Evolutionary conservation across 2,329 filamentous ascomycete genomes (phyloP).

Genomic region (Aspergillus sp.): DNA sequence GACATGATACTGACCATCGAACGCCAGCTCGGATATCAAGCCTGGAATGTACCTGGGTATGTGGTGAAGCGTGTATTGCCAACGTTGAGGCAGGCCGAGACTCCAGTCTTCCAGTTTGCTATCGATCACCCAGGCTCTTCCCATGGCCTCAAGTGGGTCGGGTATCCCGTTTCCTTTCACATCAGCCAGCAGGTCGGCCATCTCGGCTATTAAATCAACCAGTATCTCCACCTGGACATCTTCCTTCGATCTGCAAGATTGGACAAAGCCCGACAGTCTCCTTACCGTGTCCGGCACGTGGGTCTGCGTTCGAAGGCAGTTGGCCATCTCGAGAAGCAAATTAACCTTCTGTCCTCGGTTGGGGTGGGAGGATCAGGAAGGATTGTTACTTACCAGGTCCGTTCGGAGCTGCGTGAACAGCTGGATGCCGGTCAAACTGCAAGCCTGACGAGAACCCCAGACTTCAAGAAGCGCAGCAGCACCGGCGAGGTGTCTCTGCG

Average conservation of each 20-base stretch:
- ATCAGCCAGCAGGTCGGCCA: slow-evolving; percentile 4
- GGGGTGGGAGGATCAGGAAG: no score
- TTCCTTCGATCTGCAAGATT: not conserved
- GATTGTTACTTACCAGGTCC: not conserved
- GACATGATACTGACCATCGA: slow-evolving; percentile 2
- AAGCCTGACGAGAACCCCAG: slow-evolving; percentile 2
- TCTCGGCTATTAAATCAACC: slow-evolving; percentile 1
- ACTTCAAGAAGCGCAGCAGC: slow-evolving; percentile 4
- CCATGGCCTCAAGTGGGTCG: slow-evolving; percentile 2
- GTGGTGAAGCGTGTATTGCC: not conserved
- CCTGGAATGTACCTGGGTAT: not conserved
- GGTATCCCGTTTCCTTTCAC: slow-evolving; percentile 4
- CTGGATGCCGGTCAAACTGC: slow-evolving; percentile 2
- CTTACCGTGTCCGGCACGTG: slow-evolving; percentile 1
- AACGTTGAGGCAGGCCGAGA: not conserved
- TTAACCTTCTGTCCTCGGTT: not conserved
- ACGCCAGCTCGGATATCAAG: not conserved
- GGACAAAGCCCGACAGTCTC: not conserved
- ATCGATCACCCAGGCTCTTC: slow-evolving; percentile 1
- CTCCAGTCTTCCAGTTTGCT: not conserved
- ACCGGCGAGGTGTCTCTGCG: slow-evolving; percentile 5
- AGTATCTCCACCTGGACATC: slow-evolving; percentile 2
- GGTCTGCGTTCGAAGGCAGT: slow-evolving; percentile 6
- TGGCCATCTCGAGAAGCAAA: slow-evolving; percentile 3
- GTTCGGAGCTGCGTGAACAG: slow-evolving; percentile 10